Base-by-base conservation (phyloP, 805 yeast genomes). In the Lachancea dasiensis region DNA sequence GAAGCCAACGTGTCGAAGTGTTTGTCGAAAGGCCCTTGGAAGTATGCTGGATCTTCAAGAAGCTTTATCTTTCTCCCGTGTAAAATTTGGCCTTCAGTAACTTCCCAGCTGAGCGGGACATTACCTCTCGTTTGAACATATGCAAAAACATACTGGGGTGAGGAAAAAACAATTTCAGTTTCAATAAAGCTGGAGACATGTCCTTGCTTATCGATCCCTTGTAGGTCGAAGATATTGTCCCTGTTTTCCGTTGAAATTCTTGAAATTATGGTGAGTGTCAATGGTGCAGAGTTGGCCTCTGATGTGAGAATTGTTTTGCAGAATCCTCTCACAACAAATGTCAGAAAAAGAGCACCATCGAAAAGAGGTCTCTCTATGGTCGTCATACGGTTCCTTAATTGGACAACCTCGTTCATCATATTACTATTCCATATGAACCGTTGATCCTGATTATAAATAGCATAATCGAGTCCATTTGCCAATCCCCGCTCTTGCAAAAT, bases 81-180 rank as follows among this genome's bases (percentile, higher is more conserved):
- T 39, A 92, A 63, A 8, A 92, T 78, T 38, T 63, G 67, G 22
- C 63, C 60, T 30, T 63, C 68, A 45, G 85, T 95, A 50, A 87
- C 90, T 54, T 90, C 98, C 94, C 95, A 92, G 53, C 86, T 90
- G 5, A 92, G 64, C 0, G 99, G 98, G 1, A 89, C 89, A 20
- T 94, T 84, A 3, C 97, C 98, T 48, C 95, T 67, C 3, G 89
- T 72, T 61, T 87, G 95, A 0, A 82, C 73, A 59, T 81, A 90
- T 1, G 96, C 77, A 50, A 79, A 82, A 63, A 69, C 61, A 62
- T 72, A 58, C 4, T 45, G 46, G 31, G 65, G 63, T 29, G 69
- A 65, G 52, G 77, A 72, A 41, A 79, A 69, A 15, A 92, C 77
- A 14, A 86, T 69, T 53, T 92, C 99, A 0, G 96, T 83, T 54